Evolutionary conservation across 805 yeast species (phyloP), one percentile per base, ranked within the genome.

Genomic region (Ogataea glucozyma): DNA sequence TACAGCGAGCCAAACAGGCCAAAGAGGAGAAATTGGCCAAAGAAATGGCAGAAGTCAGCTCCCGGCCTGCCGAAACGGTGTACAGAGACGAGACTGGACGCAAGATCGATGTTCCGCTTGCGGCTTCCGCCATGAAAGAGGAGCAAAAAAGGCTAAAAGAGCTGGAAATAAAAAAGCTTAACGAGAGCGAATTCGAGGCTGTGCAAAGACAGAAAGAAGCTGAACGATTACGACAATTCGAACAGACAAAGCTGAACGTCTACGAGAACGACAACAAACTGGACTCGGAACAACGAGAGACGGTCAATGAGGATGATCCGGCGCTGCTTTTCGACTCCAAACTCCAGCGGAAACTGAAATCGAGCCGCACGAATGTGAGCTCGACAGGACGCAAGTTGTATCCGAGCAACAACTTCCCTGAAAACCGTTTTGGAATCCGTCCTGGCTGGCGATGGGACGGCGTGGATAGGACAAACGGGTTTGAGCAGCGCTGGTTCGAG

Each of bases 401-500:
- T 52, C 59, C 65, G 21, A 82, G 83, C 0, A 49, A 71, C 0
- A 47, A 41, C 10, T 77, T 64, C 41, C 79, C 87, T 0, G 77
- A 76, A 16, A 90, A 90, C 58, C 67, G 98, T 44, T 90, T 87
- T 62, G 75, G 75, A 2, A 81, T 90, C 11, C 64, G 67, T 4
- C 95, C 97, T 0, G 97, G 97, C 0, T 69, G 71, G 51, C 70
- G 87, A 44, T 90, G 98, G 98, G 96, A 87, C 62, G 97, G 97
- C 0, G 81, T 90, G 2, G 90, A 88, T 63, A 67, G 98, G 46
- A 81, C 95, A 0, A 90, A 84, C 58, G 97, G 96, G 3, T 90
- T 85, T 63, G 98, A 90, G 58, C 69, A 66, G 37, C 68, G 73
- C 41, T 75, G 85, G 71, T 71, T 85, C 49, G 70, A 61, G 33